Evolutionary conservation across 2,329 filamentous ascomycete species (phyloP), one percentile per base, ranked within the genome.

Genomic region (Daldinia sp.): DNA sequence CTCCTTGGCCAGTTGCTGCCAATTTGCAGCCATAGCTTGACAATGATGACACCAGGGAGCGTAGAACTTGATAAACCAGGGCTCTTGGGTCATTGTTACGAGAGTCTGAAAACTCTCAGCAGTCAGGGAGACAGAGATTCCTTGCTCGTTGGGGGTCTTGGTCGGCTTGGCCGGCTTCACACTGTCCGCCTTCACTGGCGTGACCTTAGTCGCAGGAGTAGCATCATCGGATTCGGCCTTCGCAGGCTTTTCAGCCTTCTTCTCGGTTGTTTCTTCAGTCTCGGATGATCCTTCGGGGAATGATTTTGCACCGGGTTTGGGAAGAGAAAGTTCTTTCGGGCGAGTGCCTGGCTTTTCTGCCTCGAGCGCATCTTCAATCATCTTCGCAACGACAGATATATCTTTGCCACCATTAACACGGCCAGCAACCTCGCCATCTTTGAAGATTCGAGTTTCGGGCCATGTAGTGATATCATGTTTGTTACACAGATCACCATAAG

Each of bases 41-140:
- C 97, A 99, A 81, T 99, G 96, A 74, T 90, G 89, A 80, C 96
- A 99, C 96, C 95, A 98, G 5, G 96, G 97, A 18, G 93, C 94
- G 79, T 98, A 98, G 79, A 99, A 98, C 81, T 99, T 99, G 85
- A 99, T 90, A 78, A 99, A 98, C 96, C 96, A 99, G 5, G 94
- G 91, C 70, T 98, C 94, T 71, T 92, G 89, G 0, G 93, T 94
- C 78, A 90, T 92, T 2, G 93, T 97, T 53, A 99, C 94, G 41
- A 91, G 84, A 65, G 88, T 89, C 78, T 97, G 91, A 83, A 99
- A 99, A 70, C 85, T 93, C 77, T 98, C 94, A 0, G 92, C 90
- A 1, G 90, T 94, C 59, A 99, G 86, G 6, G 90, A 81, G 37
- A 93, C 85, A 6, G 93, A 97, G 15, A 87, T 83, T 6, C 96